Conservation (phyloP, 805 yeast genomes). For the Nakazawaea ernobii region DNA sequence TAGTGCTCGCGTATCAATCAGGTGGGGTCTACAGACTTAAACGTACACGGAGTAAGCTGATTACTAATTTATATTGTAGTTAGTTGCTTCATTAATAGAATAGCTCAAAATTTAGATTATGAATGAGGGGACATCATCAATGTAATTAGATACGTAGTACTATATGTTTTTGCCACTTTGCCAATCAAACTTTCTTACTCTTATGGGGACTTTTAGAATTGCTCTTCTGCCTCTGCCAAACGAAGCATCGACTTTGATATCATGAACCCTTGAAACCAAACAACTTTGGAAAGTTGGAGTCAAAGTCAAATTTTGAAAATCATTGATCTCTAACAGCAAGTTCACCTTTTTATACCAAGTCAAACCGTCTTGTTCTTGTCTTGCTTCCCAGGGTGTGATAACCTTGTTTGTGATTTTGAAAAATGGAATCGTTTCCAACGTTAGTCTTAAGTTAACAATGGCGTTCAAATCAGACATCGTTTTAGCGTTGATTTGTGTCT, state of each 20-base stretch:
- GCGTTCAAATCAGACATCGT: constrained; percentile 25
- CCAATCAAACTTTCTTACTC: constrained; percentile 14
- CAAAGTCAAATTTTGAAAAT: constrained; percentile 42
- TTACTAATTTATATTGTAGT: too few species aligned
- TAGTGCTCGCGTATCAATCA: too few species aligned
- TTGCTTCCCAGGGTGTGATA: background rate
- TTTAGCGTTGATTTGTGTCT: constrained; percentile 14
- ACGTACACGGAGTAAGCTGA: too few species aligned
- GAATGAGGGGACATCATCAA: too few species aligned
- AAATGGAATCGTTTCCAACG: constrained; percentile 9
- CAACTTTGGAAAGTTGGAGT: constrained; percentile 63
- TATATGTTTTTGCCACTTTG: background rate
- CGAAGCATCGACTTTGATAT: constrained; percentile 17
- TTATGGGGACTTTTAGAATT: constrained; percentile 8
- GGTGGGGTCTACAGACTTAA: too few species aligned
- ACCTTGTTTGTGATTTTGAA: constrained; percentile 6
- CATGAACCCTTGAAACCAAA: constrained; percentile 52
- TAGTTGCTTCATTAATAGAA: too few species aligned
- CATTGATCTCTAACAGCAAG: constrained; percentile 35
- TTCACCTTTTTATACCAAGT: constrained; percentile 17
- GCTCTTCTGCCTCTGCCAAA: constrained; percentile 1
- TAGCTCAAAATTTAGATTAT: too few species aligned
- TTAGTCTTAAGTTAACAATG: constrained; percentile 14
- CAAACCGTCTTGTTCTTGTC: background rate
- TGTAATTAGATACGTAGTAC: background rate